Evolutionary conservation across 2,329 filamentous ascomycete genomes (phyloP).

Genomic region (Talaromyces funiculosus): DNA sequence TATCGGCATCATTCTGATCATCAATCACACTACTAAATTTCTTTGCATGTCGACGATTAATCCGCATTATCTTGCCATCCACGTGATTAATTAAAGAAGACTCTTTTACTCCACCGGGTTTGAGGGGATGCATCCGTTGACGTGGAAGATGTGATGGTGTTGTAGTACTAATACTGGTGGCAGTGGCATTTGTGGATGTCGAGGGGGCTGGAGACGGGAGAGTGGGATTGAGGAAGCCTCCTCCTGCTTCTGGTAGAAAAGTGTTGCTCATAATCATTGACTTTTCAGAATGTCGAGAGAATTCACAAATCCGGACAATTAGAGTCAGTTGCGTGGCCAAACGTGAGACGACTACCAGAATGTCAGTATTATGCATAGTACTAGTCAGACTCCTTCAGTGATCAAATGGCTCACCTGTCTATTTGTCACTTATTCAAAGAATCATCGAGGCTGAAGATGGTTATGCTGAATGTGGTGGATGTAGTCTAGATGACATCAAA

Average conservation of each 20-base stretch:
- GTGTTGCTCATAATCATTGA: neutral
- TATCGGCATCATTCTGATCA: neutral
- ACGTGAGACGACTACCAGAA: neutral
- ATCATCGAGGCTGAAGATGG: neutral
- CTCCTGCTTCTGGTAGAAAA: conserved; percentile 15
- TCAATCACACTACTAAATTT: conserved; percentile 34
- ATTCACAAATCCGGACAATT: neutral
- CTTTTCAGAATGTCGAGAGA: no score
- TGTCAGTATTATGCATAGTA: neutral
- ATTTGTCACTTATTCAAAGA: neutral
- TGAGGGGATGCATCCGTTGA: conserved; percentile 49
- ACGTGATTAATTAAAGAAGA: conserved; percentile 53
- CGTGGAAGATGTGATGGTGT: conserved; percentile 44
- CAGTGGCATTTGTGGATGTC: conserved; percentile 32
- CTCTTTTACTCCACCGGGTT: conserved; percentile 54
- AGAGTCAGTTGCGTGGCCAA: neutral
- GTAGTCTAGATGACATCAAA: neutral
- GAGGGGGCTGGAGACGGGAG: conserved; percentile 47
- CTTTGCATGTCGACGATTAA: conserved; percentile 51
- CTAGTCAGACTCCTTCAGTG: neutral
- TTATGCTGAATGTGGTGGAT: neutral
- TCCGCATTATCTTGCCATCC: conserved; percentile 47
- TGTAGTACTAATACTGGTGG: conserved; percentile 17
- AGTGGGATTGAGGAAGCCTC: conserved; percentile 38
- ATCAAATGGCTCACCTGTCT: neutral